Evolutionary conservation across 306 rosid species (phyloP), one percentile per base, ranked within the genome.

Genomic region (Abrus precatorius): DNA sequence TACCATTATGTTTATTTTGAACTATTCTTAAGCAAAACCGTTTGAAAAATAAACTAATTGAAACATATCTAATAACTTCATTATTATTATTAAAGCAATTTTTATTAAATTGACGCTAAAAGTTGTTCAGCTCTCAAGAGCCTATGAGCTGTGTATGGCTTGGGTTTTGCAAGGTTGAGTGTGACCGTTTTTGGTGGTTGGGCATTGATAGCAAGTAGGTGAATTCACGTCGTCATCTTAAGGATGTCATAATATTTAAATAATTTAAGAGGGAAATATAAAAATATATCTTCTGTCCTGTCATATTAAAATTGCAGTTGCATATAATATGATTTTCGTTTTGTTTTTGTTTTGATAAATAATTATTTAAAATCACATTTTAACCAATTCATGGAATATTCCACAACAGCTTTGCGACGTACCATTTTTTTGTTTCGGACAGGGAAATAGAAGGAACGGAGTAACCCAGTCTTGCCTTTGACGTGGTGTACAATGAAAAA

Each of bases 171-270:
- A 52, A 54, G 69, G 57, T 5, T 59, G 81, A 75, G 49, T 20
- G 41, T 50, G 81, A 62, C 57, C 27, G 73, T 32, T 79, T 71
- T 43, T 34, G 87, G 81, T 74, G 11, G 87, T 50, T 84, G 84
- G 76, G 77, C 76, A 74, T 84, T 74, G 60, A 74, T 60, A 41
- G 63, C 69, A 45, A 60, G 78, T 84, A 3, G 87, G 74, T 59
- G 84, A 48, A 33, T 10, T 65, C 59, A 84, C 36, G 54, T 66
- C 45, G 55, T 74, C 80, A 80, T 54, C 1, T 60, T 34, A 59
- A 59, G 20, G 33, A 79, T 68, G 61, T 69, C 61, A 69, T 44
- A 32, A 63, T 62, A 28, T 69, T 13, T 28, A 50, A 27, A 66
- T 43, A 0, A 68, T 68, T 48, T 3, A 6, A n/a, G 30, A 69